Conservation (phyloP, 2,329 filamentous ascomycete species). For the Botrytis cinerea region DNA sequence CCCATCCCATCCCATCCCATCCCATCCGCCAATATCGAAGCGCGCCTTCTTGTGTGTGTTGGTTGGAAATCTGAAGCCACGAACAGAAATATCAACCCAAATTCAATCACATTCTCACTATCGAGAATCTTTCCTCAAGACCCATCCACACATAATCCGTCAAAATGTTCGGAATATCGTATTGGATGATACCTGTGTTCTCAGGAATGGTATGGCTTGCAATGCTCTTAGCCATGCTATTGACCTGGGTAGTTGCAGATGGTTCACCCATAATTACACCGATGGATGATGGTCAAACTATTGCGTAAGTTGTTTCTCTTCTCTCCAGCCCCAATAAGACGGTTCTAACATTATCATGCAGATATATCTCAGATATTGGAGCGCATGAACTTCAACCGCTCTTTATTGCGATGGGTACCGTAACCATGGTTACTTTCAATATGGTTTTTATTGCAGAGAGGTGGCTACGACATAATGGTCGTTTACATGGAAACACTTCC, state of each 20-base stretch:
- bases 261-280: constrained; percentile 53
- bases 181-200: constrained; percentile 30
- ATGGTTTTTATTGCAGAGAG: constrained; percentile 77
- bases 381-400: constrained; percentile 66
- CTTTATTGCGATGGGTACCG: constrained; percentile 69
- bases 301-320: constrained; percentile 46
- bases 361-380: constrained; percentile 69
- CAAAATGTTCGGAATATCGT: constrained; percentile 23
- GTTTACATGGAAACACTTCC: constrained; percentile 71
- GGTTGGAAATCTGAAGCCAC: not conserved
- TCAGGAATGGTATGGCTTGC: constrained; percentile 33
- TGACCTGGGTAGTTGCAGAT: constrained; percentile 61
- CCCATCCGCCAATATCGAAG: not conserved
- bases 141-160: not conserved
- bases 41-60: not conserved
- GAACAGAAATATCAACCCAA: not conserved
- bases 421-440: constrained; percentile 78
- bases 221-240: constrained; percentile 31
- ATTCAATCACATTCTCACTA: not conserved
- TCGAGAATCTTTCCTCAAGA: not conserved
- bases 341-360: constrained; percentile 47
- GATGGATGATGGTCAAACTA: constrained; percentile 58
- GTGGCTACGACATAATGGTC: constrained; percentile 78
- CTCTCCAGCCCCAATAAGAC: constrained; percentile 45
- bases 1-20: too few species aligned